Percentiles rank a stretch among this genome's conserved stretches.
Conservation (phyloP, 345 rosid species). For the Schrenkiella parvula region DNA sequence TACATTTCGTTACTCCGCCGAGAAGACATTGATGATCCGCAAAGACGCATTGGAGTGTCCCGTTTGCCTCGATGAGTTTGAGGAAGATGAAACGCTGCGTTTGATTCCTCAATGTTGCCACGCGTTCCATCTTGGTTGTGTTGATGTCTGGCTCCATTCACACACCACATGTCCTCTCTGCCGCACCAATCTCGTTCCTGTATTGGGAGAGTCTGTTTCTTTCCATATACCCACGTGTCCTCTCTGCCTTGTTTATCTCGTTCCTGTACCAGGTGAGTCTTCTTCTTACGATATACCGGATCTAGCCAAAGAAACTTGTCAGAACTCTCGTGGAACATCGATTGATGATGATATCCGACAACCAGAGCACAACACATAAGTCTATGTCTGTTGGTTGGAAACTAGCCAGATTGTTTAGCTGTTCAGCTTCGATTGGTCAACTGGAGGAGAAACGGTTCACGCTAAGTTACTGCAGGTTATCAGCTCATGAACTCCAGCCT, state of each 20-base stretch:
- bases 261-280: no score
- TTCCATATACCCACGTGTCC: no score
- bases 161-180: slow-evolving; percentile 76
- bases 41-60: slow-evolving; percentile 66
- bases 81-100: slow-evolving; percentile 70
- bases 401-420: slow-evolving; percentile 36
- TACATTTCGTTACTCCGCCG: slow-evolving; percentile 58
- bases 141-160: slow-evolving; percentile 68
- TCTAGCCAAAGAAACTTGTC: slow-evolving; percentile 16
- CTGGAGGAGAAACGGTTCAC: slow-evolving; percentile 60
- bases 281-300: slow-evolving; percentile 14
- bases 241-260: no score
- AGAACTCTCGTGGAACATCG: slow-evolving; percentile 4
- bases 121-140: slow-evolving; percentile 70
- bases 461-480: slow-evolving; percentile 52
- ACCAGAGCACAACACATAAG: slow-evolving; percentile 38
- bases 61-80: slow-evolving; percentile 74
- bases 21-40: slow-evolving; percentile 55
- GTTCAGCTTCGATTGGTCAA: slow-evolving; percentile 53
- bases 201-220: slow-evolving; percentile 41
- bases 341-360: slow-evolving; percentile 11
- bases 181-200: slow-evolving; percentile 59
- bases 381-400: slow-evolving; percentile 65
- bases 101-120: slow-evolving; percentile 75
- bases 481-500: no score